Percentiles rank a stretch among this genome's conserved stretches.
Evolutionary conservation across 805 yeast genomes (phyloP).

Genomic region (Kuraishia capsulata): DNA sequence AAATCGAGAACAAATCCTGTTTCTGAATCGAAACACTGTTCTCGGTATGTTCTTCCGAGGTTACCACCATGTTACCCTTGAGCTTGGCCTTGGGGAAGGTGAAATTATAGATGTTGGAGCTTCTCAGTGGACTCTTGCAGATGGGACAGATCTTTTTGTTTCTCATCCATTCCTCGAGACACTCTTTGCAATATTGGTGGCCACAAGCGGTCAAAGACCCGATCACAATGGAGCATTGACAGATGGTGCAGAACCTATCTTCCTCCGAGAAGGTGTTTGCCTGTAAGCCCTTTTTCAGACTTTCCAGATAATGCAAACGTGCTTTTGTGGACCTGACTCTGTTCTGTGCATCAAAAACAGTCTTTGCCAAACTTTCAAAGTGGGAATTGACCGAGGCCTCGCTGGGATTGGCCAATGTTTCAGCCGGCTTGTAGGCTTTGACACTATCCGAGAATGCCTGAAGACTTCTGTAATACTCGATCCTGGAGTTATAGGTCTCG

Average conservation of each 20-base stretch:
- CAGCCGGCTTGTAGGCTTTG: constrained; percentile 31
- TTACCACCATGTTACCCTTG: constrained; percentile 34
- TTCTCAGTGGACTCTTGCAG: constrained; percentile 50
- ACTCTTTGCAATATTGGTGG: constrained; percentile 79
- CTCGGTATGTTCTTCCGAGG: constrained; percentile 10
- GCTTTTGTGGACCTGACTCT: constrained; percentile 22
- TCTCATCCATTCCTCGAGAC: constrained; percentile 64
- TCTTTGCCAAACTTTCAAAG: constrained; percentile 6
- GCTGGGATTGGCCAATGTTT: constrained; percentile 6
- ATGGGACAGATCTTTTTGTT: constrained; percentile 63
- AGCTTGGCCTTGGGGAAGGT: constrained; percentile 47
- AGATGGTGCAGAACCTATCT: constrained; percentile 62
- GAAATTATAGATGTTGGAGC: constrained; percentile 57
- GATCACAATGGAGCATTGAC: constrained; percentile 56
- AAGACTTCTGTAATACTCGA: constrained; percentile 74
- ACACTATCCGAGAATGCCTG: constrained; percentile 85
- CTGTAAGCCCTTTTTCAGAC: constrained; percentile 21
- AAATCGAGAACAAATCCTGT: constrained; percentile 30
- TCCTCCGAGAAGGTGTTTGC: constrained; percentile 22
- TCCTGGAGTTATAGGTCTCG: constrained; percentile 66
- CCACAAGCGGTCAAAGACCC: constrained; percentile 90
- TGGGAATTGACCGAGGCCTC: not conserved
- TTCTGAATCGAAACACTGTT: constrained; percentile 13
- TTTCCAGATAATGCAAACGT: constrained; percentile 39
- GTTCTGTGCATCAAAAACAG: constrained; percentile 9